A percentile compares a stretch with the other conserved stretches of the same genome.
Conservation (phyloP, 2,329 filamentous ascomycete genomes). For the Thielaviopsis ethacetica region DNA sequence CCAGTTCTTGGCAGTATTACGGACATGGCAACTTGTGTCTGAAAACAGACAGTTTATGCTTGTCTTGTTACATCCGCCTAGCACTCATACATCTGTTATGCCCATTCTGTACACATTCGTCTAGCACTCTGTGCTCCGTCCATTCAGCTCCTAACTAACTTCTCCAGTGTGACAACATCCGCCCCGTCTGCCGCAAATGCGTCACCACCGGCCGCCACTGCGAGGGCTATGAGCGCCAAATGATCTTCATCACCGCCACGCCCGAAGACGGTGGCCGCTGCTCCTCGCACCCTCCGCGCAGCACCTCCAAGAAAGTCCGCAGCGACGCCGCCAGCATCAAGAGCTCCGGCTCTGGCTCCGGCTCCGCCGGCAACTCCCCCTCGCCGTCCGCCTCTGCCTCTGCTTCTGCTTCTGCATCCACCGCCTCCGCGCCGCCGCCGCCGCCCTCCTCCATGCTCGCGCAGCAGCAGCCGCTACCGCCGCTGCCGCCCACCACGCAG, state of each 20-base stretch:
- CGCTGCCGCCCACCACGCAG: slow-evolving; percentile 1
- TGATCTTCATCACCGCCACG: slow-evolving; percentile 48
- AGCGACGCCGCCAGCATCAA: slow-evolving; percentile 13
- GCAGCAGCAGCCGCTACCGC: slow-evolving; percentile 3
- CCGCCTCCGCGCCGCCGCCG: no score
- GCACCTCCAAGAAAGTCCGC: slow-evolving; percentile 19
- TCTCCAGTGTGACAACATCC: slow-evolving; percentile 42
- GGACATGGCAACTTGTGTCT: no score
- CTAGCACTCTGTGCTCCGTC: no score
- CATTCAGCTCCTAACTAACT: background rate
- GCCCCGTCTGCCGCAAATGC: slow-evolving; percentile 45
- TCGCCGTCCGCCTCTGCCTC: slow-evolving; percentile 1
- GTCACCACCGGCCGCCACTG: slow-evolving; percentile 38
- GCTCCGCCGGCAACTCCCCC: background rate
- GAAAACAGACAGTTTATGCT: no score
- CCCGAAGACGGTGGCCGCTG: slow-evolving; percentile 36
- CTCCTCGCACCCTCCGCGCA: slow-evolving; percentile 35
- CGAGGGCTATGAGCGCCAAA: slow-evolving; percentile 45
- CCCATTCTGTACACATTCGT: no score
- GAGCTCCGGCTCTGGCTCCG: slow-evolving; percentile 19
- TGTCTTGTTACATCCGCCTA: no score
- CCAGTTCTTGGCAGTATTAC: no score
- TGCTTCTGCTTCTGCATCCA: background rate
- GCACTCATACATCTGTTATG: no score
- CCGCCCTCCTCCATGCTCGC: background rate